Base-by-base conservation (phyloP, 2,329 filamentous ascomycete species). In the Chaetomiaceae sp. region DNA sequence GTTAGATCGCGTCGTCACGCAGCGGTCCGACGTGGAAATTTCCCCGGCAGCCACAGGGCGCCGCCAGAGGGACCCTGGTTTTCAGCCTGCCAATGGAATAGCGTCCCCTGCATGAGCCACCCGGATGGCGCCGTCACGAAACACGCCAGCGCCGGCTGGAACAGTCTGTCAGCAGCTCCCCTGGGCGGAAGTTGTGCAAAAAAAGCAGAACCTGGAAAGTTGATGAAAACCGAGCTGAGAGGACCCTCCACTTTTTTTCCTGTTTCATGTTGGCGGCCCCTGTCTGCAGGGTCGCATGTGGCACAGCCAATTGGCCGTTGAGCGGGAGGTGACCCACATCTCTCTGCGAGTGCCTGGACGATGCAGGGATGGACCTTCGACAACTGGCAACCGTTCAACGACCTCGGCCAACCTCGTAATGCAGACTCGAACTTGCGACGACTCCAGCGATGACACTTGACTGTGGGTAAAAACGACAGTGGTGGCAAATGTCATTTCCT, bases 191-290 rank as follows among this genome's bases (percentile, higher is more conserved):
- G n/a, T n/a, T n/a, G n/a, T n/a, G n/a, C n/a, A n/a, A n/a, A n/a
- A n/a, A n/a, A n/a, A n/a, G n/a, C n/a, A n/a, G n/a, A n/a, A n/a
- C n/a, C n/a, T n/a, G n/a, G n/a, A n/a, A n/a, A 43, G 40, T 36
- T 50, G 42, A 36, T 50, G 25, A 39, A 8, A 17, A 15, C 11
- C 6, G 15, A 46, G 40, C 14, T 39, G 34, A 36, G 43, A 39
- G 33, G 14, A 9, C 23, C 31, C 17, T 6, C 47, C 17, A 19
- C 23, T 45, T 36, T 36, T 31, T 48, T 47, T 44, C 53, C 44
- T 54, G 56, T 58, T 58, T 58, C 56, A 58, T 38, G 27, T 53
- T 44, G 33, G 14, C 20, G 14, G 19, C 51, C 49, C 56, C 50
- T 47, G 44, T 40, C 22, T 19, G 27, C 31, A 50, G 43, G 34